Base-by-base conservation (phyloP, 2,329 filamentous ascomycete genomes). In the Geoglossum cookeanum region DNA sequence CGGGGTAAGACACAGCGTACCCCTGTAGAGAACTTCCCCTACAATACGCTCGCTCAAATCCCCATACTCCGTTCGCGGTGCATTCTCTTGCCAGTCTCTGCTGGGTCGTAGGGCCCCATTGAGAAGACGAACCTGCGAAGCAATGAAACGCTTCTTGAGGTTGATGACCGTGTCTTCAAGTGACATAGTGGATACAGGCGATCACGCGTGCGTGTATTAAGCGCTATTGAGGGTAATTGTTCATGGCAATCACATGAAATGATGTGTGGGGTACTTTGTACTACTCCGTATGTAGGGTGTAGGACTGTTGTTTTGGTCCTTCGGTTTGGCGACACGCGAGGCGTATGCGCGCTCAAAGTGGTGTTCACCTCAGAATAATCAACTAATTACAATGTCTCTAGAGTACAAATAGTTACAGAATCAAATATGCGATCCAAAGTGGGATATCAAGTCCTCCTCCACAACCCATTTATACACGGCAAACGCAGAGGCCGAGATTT, bases 121-220 rank as follows among this genome's bases (percentile, higher is more conserved):
- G 3, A 79, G 67, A 22, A 76, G 71, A 6, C 76, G 75, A 58
- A 78, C 72, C 59, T 78, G 75, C 8, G 68, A 66, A 58, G 74
- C 68, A 17, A 79, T 67, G 54, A 79, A 79, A 13, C 70, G 63
- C 4, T 72, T 69, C 60, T 79, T 79, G 44, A 75, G 63, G 59
- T 75, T 73, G 22, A 73, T 67, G 51, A 79, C 70, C 1, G 75
- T 77, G 11, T 35, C 29, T 39, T 44, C 39, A 13, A 55, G 39
- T 8, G 54, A 55, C 54, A 55, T 55, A 15, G 22, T 29, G n/a
- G 49, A 22, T 8, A 53, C 9, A 3, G 48, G 11, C 4, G 22
- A 33, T 11, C 4, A 33, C 13, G 48, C 48, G 33, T 33, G 27
- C 33, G 30, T 15, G 27, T 53, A 37, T 37, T 17, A 7, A 33